Base-by-base conservation (phyloP, 495 filamentous ascomycete species). In the Hypoxylon trugodes region DNA sequence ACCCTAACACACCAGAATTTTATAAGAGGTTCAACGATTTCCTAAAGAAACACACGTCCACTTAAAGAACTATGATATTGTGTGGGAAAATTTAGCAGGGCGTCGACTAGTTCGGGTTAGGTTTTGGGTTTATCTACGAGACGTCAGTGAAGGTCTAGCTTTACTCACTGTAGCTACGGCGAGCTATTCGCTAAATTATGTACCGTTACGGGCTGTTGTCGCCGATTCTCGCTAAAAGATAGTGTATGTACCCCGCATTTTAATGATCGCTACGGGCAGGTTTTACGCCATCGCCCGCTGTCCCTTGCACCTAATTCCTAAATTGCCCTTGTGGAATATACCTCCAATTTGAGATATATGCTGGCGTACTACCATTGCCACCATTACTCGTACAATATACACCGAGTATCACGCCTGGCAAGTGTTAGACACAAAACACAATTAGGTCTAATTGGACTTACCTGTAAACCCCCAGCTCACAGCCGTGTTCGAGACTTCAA, bases 331-430 rank as follows among this genome's bases (percentile, higher is more conserved):
- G 56, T 18, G 73, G 73, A 2, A 42, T 55, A 59, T 84, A 85
- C 52, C 61, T 67, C 81, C 80, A 83, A 15, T 79, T 69, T 7
- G 69, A 71, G 16, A 84, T 62, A 61, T 81, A 82, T 15, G 74
- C 78, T 24, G 72, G 69, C 24, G 74, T 74, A 0, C 56, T 77
- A 16, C 75, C 76, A 15, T 73, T 61, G 6, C 76, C 71, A 0
- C 81, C 81, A 57, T 84, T 84, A 32, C 70, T 80, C n/a, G 82
- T 85, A 49, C 77, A 76, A 55, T 83, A 85, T 8, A 79, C 69
- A 0, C 82, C 81, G 1, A 83, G 57, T 18, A 85, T 61, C 30
- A 66, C 69, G 4, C 76, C 74, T 75, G 12, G 26, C 46, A 2
- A 21, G 3, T 9, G 16, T 59, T 25, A 71, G 43, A 24, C 57